Evolutionary conservation across 2,329 filamentous ascomycete species (phyloP), one percentile per base, ranked within the genome.

Genomic region (Parasarocladium wereldwijsianum): DNA sequence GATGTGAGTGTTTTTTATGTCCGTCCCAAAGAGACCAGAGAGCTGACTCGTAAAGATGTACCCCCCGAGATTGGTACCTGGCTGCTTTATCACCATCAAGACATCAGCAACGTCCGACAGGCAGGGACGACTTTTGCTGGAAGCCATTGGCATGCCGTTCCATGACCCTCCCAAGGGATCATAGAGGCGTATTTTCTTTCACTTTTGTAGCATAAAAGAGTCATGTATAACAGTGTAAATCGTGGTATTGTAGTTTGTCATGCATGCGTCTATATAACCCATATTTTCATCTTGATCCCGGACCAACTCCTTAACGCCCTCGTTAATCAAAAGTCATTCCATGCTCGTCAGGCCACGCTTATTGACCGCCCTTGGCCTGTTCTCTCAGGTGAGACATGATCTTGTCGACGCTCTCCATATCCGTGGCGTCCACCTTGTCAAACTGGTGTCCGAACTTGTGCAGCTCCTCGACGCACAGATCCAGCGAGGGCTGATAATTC

Each of bases 401-500:
- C 17, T 53, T 59, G 52, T 94, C 83, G 23, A 93, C 74, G 6
- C 72, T 75, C 31, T 85, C 80, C 90, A 96, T 96, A 51, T 94
- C 75, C 13, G 57, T 61, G 0, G 87, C 84, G 46, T 93, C 80
- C n/a, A 87, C 57, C 41, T 72, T 74, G 12, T 52, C 60, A 17
- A 64, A 60, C 5, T 55, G 52, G 2, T 72, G 66, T 29, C 72
- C 69, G 27, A 59, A 52, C 43, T 70, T 69, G 13, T 52, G 54
- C 44, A 80, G 56, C 43, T 77, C 68, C 20, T 66, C 62, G 1
- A 75, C 70, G 36, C 85, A 60, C 15, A 64, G 60, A 49, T 84
- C 76, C 55, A 87, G 64, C 16, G 76, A 76, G 2, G 84, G 80
- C 58, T 93, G 87, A 52, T 83, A 93, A 53, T 98, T 98, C 49